These are phyloP conservation scores for Daldinia decipiens DNA, from an alignment of 495 filamentous ascomycete genomes.

Conservation along the genomic window DNA sequence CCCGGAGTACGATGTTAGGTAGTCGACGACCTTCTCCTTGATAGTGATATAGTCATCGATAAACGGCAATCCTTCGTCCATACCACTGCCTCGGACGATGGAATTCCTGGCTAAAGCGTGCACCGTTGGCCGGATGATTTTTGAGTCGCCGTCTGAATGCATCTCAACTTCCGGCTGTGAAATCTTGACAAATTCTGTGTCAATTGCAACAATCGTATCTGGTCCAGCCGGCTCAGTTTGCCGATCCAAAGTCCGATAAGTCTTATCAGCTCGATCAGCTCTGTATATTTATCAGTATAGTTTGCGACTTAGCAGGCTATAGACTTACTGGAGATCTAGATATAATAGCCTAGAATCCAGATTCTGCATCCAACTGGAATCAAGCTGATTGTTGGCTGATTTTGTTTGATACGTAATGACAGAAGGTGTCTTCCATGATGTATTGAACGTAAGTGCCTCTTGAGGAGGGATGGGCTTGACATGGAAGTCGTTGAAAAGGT, in stretches of 20 bases:
- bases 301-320: background rate
- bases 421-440: conserved; percentile 89
- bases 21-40: conserved; percentile 92
- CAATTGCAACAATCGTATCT: conserved; percentile 83
- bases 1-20: conserved; percentile 91
- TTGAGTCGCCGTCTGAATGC: conserved; percentile 86
- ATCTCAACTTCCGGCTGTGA: conserved; percentile 92
- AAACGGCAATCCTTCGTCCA: conserved; percentile 82
- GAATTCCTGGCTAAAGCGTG: conserved; percentile 89
- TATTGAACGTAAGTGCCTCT: conserved; percentile 88
- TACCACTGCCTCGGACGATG: conserved; percentile 80
- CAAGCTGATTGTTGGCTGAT: conserved; percentile 74
- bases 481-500: conserved; percentile 96
- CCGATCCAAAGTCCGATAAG: conserved; percentile 68
- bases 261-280: conserved; percentile 53
- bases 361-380: conserved; percentile 84
- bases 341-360: conserved; percentile 87
- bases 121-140: conserved; percentile 84
- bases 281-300: conserved; percentile 40
- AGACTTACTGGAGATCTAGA: conserved; percentile 72
- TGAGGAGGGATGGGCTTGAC: conserved; percentile 79
- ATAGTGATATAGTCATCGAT: conserved; percentile 97
- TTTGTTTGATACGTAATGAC: conserved; percentile 87
- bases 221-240: conserved; percentile 71
- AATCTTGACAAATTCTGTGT: conserved; percentile 94